Base-by-base conservation (phyloP, 768 basidiomycete genomes). In the Mycena indigotica region DNA sequence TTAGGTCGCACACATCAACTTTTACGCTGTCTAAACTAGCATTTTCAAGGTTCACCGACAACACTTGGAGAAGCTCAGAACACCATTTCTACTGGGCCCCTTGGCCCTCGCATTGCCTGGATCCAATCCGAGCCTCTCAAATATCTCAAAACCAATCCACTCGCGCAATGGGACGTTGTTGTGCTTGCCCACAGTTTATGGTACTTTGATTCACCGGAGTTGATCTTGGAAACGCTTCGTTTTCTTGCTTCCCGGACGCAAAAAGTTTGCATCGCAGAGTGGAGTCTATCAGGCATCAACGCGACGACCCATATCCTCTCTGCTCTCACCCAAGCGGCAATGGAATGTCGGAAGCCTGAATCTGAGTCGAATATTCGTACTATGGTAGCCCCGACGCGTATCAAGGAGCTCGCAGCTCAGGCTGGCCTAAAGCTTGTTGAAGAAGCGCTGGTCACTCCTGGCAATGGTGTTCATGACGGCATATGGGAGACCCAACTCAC, bases 41-140 rank as follows among this genome's bases (percentile, higher is more conserved):
- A 10, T 23, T 28, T 3, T 28, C 10, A 48, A 76, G 74, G 75
- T 51, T 53, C 63, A 2, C 75, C 76, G 1, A 71, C 55, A 55
- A 77, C 73, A 10, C 69, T 78, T 24, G 70, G 68, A 2, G 63
- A 79, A 56, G 73, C 77, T 1, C 77, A 77, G 45, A 60, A 61
- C 2, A 67, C 70, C 53, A 59, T 77, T 46, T 68, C 65, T 5
- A 55, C 66, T 2, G 61, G 63, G 16, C 61, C 63, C 5, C 53
- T 77, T 32, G 74, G 77, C 8, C 15, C 65, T 5, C 76, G 73
- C 50, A 76, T 77, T 51, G 64, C 60, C 2, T 77, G 70, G 66
- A 58, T 70, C 24, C 68, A 72, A 50, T 57, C 67, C 13, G 65
- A 72, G 24, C 70, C 75, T 5, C 58, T 71, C 49, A 63, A 54